These are phyloP conservation scores for Prorocentrum cordatum DNA, from an alignment of 169 alveolate species.

Conservation along the genomic window DNA sequence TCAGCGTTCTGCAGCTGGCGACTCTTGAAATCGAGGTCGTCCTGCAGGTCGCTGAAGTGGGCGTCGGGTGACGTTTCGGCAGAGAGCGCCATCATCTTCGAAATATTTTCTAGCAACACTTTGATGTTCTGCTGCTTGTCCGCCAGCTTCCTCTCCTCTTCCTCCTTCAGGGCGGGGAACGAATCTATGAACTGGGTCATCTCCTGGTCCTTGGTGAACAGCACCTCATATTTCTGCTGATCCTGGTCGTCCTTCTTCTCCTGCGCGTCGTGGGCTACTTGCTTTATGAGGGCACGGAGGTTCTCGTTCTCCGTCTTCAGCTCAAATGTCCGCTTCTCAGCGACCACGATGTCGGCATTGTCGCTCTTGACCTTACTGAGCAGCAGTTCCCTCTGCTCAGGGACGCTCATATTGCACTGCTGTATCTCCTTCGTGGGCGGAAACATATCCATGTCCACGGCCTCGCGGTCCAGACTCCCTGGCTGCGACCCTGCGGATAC, in stretches of 20 bases:
- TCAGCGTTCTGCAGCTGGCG: conserved; percentile 40
- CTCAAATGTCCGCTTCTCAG: conserved; percentile 34
- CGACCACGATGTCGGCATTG: conserved; percentile 50
- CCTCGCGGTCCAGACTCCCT: too few species aligned
- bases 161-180: conserved; percentile 35
- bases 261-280: background rate
- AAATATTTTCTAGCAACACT: conserved; percentile 21
- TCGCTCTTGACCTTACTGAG: conserved; percentile 73
- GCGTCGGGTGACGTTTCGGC: conserved; percentile 23
- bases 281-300: conserved; percentile 31
- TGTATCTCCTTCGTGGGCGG: conserved; percentile 53
- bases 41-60: conserved; percentile 19
- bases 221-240: conserved; percentile 67
- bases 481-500: too few species aligned
- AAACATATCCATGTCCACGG: too few species aligned
- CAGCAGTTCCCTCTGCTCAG: conserved; percentile 83
- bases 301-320: conserved; percentile 25
- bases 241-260: conserved; percentile 42
- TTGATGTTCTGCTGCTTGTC: conserved; percentile 23
- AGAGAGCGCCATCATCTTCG: conserved; percentile 33
- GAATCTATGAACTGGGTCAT: conserved; percentile 42
- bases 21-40: conserved; percentile 53
- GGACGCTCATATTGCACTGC: conserved; percentile 76
- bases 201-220: conserved; percentile 64
- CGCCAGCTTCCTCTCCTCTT: background rate